A percentile compares a stretch with the other conserved stretches of the same genome.
Evolutionary conservation across 1,284 basidiomycete species (phyloP).

Genomic region (Boletus semigastroideus): DNA sequence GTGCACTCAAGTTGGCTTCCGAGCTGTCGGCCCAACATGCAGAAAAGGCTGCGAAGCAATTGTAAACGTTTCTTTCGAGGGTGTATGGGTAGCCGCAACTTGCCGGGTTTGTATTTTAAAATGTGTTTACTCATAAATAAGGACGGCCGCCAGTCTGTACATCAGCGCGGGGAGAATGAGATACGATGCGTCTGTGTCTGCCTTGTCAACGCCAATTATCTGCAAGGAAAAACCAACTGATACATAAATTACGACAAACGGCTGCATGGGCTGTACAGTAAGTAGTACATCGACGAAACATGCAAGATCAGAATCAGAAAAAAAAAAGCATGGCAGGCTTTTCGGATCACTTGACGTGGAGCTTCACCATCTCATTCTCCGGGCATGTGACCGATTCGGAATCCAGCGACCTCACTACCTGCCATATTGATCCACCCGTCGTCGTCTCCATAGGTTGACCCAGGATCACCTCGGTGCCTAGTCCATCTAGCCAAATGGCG

Average conservation of each 20-base stretch:
- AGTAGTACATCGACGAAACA: not conserved
- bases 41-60: conserved; percentile 17
- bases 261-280: conserved; percentile 6
- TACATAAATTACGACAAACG: conserved; percentile 9
- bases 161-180: too few relatives aligned
- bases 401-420: conserved; percentile 22
- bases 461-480: conserved; percentile 27
- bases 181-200: too few relatives aligned
- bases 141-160: too few relatives aligned
- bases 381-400: conserved; percentile 10
- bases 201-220: too few relatives aligned
- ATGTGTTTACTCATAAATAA: too few relatives aligned
- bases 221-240: not conserved
- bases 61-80: conserved; percentile 9
- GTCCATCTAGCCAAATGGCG: conserved; percentile 27
- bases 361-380: conserved; percentile 29
- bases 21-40: conserved; percentile 38
- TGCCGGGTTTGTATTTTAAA: too few relatives aligned
- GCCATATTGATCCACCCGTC: conserved; percentile 15
- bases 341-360: conserved; percentile 20
- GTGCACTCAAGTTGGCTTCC: conserved; percentile 53
- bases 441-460: conserved; percentile 1
- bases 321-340: not conserved
- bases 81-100: not conserved
- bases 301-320: conserved; percentile 1